phyloP scores from a whole-genome alignment of 768 basidiomycete species.

The Termitomyces sp. region DNA sequence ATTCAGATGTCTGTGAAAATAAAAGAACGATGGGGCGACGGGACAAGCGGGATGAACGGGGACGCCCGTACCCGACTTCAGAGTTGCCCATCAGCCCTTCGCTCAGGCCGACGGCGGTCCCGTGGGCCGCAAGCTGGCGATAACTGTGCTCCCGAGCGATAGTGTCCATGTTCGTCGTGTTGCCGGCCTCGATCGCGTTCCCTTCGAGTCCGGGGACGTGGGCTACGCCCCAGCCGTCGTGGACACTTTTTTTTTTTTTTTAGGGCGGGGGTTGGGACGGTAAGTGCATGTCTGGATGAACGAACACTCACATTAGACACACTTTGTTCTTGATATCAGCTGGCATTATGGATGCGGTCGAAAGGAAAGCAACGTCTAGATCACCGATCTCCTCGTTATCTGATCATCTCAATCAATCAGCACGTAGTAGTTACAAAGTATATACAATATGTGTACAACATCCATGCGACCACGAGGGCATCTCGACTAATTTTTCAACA shows the following conservation, averaged over 20 bases:
- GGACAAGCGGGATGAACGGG: no score
- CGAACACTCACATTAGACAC: constrained; percentile 73
- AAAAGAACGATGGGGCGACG: no score
- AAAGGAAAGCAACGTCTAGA: background rate
- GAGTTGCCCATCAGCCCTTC: constrained; percentile 98
- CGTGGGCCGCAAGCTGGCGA: constrained; percentile 75
- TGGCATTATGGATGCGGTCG: constrained; percentile 13
- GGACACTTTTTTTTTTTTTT: no score
- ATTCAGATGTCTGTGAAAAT: constrained; percentile 72
- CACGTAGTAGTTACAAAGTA: background rate
- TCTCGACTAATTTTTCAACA: background rate
- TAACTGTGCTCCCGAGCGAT: constrained; percentile 74
- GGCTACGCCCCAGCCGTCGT: constrained; percentile 94
- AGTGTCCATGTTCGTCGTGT: constrained; percentile 85
- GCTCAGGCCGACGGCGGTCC: constrained; percentile 85
- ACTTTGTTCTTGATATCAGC: constrained; percentile 75
- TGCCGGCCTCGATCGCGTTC: constrained; percentile 82
- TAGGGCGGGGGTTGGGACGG: no score
- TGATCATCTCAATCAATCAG: background rate
- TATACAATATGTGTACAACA: background rate
- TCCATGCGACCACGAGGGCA: no score
- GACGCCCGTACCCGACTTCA: constrained; percentile 97
- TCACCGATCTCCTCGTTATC: background rate
- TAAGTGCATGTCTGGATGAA: background rate
- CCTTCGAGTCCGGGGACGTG: constrained; percentile 67